Base-by-base conservation (phyloP, 495 filamentous ascomycete species). In the Geopyxis carbonaria region DNA sequence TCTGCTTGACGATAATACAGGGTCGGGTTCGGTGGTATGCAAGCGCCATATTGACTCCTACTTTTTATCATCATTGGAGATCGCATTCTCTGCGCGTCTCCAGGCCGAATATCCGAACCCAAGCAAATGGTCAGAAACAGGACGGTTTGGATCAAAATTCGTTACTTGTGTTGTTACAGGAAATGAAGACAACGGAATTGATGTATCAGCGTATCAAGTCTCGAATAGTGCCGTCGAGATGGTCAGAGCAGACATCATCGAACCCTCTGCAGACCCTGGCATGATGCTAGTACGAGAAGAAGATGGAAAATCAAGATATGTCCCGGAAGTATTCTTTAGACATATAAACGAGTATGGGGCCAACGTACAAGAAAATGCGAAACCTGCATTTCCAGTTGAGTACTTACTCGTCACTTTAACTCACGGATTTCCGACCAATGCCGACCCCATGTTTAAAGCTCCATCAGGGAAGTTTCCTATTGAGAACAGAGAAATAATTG, bases 1-100 rank as follows among this genome's bases (percentile, higher is more conserved):
- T 57, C 66, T 99, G 9, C 60, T 86, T 6, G 85, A 93, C 58
- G 71, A 83, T 22, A 84, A 80, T 9, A 65, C 63, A 28, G 78
- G 79, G 4, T 76, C 86, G 51, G 85, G 83, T 4, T 72, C 68
- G 27, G 89, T 93, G 22, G 57, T 95, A 16, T 97, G 89, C 72
- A 99, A 94, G 56, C 75, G 89, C 13, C 89, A 99, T 54, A 77
- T 86, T 41, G 87, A 94, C 54, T 93, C 89, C 0, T 93, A 91
- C 59, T 94, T 73, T 55, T 71, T 99, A 5, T 86, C 85, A 2
- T 93, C 89, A 3, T 69, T 93, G 18, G 89, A 99, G 55, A 78
- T 94, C 38, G 71, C 70, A 20, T 95, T 95, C 57, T 80, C 85
- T 3, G 75, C 91, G 4, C 71, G 85, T 14, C 67, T 87, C 38